Evolutionary conservation across 2,329 filamentous ascomycete genomes (phyloP).

Genomic region (Colletotrichum trifolii): DNA sequence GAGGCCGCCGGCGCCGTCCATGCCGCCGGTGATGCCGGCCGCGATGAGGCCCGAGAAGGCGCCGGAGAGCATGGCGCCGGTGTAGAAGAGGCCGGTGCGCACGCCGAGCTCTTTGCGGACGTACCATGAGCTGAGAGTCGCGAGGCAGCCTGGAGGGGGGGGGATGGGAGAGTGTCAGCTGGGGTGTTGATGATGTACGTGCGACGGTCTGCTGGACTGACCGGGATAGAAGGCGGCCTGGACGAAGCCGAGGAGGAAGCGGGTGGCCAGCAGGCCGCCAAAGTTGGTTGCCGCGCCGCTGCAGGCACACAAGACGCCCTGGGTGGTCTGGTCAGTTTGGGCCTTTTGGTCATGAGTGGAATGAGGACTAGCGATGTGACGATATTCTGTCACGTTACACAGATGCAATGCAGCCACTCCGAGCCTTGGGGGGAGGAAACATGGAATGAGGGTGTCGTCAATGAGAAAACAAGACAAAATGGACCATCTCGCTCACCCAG

Average conservation of each 20-base stretch:
- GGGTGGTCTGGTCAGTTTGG: neutral
- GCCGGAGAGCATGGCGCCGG: constrained; percentile 38
- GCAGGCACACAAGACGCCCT: constrained; percentile 35
- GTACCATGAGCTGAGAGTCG: constrained; percentile 34
- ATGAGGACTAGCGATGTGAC: neutral
- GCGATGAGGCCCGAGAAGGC: constrained; percentile 40
- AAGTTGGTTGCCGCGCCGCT: constrained; percentile 29
- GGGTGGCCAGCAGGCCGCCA: constrained; percentile 25
- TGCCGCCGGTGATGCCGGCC: constrained; percentile 35
- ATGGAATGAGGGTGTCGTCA: constrained; percentile 46
- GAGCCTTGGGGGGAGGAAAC: constrained; percentile 20
- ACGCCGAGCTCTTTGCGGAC: constrained; percentile 30
- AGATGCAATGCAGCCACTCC: constrained; percentile 5
- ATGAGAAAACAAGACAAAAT: constrained; percentile 43
- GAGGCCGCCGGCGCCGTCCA: constrained; percentile 29
- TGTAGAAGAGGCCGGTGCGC: constrained; percentile 33
- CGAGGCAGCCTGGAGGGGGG: constrained; percentile 15
- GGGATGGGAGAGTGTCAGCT: too few species aligned
- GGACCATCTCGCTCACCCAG: constrained; percentile 44
- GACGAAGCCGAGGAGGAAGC: constrained; percentile 33
- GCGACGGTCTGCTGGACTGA: constrained; percentile 40
- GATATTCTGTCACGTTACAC: constrained; percentile 12
- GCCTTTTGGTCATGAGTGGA: neutral
- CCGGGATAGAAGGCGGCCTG: constrained; percentile 40
- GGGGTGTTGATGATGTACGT: neutral